These are phyloP conservation scores for Tricholoma furcatifolium DNA, from an alignment of 768 basidiomycete genomes.

Conservation along the genomic window DNA sequence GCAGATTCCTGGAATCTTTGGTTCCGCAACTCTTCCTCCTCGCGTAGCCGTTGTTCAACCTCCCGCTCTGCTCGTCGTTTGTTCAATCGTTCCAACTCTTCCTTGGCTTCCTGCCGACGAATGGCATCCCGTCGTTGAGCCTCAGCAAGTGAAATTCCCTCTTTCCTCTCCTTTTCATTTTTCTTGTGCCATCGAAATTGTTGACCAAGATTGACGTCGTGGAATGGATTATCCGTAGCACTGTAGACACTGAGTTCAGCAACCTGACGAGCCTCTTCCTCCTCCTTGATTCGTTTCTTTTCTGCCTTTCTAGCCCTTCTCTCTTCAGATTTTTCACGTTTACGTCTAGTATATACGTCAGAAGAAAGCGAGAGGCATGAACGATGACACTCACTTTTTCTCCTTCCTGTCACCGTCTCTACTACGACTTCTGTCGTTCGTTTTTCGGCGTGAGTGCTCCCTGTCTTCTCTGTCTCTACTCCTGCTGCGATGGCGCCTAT, in stretches of 20 bases:
- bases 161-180: conserved; percentile 90
- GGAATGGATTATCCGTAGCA: conserved; percentile 96
- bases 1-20: conserved; percentile 89
- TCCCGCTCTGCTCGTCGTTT: conserved; percentile 89
- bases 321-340: conserved; percentile 86
- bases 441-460: conserved; percentile 23
- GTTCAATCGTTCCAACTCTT: conserved; percentile 92
- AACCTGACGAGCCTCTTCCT: conserved; percentile 89
- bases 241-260: conserved; percentile 97
- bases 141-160: conserved; percentile 78
- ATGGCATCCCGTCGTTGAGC: conserved; percentile 76
- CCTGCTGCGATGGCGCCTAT: conserved; percentile 29
- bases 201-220: conserved; percentile 93
- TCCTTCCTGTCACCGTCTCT: conserved; percentile 39
- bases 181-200: conserved; percentile 99
- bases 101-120: conserved; percentile 87
- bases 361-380: background rate
- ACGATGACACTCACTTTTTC: conserved; percentile 39
- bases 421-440: conserved; percentile 35
- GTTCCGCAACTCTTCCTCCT: conserved; percentile 92
- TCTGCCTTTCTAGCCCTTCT: conserved; percentile 83
- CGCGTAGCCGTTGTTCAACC: conserved; percentile 80
- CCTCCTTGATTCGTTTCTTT: conserved; percentile 78
- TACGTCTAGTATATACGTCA: conserved; percentile 49
- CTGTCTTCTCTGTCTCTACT: conserved; percentile 23